phyloP scores from a whole-genome alignment of 2,329 filamentous ascomycete genomes.

The Knoxdaviesia proteae region DNA sequence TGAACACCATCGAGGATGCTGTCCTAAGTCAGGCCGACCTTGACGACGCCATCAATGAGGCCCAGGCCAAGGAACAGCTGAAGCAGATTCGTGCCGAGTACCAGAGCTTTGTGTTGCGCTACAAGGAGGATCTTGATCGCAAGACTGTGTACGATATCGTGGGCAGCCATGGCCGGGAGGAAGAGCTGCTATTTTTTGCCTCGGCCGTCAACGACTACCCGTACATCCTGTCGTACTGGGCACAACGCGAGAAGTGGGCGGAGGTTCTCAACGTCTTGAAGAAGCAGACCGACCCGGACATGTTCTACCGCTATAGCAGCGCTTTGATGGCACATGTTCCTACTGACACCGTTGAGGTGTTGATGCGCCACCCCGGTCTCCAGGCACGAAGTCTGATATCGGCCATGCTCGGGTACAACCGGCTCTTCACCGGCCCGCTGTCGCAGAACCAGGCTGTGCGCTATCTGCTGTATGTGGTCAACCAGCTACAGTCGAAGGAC shows the following conservation, averaged over 20 bases:
- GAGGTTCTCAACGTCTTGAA: slow-evolving; percentile 78
- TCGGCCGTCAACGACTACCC: slow-evolving; percentile 78
- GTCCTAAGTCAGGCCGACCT: slow-evolving; percentile 77
- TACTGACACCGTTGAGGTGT: slow-evolving; percentile 73
- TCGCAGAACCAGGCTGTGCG: slow-evolving; percentile 75
- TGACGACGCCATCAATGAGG: slow-evolving; percentile 42
- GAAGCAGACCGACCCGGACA: slow-evolving; percentile 75
- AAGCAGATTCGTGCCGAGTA: slow-evolving; percentile 55
- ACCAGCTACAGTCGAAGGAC: slow-evolving; percentile 58
- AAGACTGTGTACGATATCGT: slow-evolving; percentile 93
- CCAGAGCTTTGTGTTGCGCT: slow-evolving; percentile 66
- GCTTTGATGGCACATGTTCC: slow-evolving; percentile 86
- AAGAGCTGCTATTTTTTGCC: slow-evolving; percentile 80
- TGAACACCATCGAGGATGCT: slow-evolving; percentile 85
- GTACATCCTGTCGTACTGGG: slow-evolving; percentile 92
- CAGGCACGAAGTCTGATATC: slow-evolving; percentile 79
- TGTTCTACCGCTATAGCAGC: slow-evolving; percentile 92
- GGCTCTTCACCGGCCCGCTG: slow-evolving; percentile 45
- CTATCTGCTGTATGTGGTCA: slow-evolving; percentile 85
- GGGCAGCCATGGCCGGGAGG: slow-evolving; percentile 82
- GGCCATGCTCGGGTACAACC: slow-evolving; percentile 83
- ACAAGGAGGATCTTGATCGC: slow-evolving; percentile 72
- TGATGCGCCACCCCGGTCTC: slow-evolving; percentile 78
- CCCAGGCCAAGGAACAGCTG: slow-evolving; percentile 53
- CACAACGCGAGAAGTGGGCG: slow-evolving; percentile 79